These are phyloP conservation scores for Colletotrichum horii DNA, from an alignment of 2,329 filamentous ascomycete genomes.

Conservation along the genomic window DNA sequence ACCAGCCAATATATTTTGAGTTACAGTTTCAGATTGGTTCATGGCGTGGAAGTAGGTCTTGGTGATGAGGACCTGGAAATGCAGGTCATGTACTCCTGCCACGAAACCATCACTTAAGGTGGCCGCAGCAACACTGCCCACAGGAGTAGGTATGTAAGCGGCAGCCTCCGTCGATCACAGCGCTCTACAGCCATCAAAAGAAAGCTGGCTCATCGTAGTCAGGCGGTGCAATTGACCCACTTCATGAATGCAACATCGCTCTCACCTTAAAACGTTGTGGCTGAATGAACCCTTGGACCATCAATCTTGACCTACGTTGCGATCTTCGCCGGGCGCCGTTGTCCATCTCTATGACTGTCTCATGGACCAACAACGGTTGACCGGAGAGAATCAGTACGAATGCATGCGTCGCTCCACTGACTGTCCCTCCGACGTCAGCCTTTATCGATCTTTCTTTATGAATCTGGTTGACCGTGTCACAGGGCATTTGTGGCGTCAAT, in stretches of 20 bases:
- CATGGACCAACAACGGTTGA: neutral
- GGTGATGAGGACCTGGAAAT: too few species aligned
- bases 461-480: neutral
- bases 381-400: neutral
- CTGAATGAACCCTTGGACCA: fast-evolving
- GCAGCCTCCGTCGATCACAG: neutral
- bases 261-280: fast-evolving
- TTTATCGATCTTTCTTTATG: neutral
- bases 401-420: neutral
- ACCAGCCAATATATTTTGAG: too few species aligned
- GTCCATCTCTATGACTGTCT: neutral
- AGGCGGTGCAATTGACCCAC: neutral
- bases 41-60: too few species aligned
- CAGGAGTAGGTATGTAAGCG: too few species aligned
- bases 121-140: neutral
- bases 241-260: neutral
- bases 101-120: too few species aligned
- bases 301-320: neutral
- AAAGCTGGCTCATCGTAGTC: neutral
- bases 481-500: neutral
- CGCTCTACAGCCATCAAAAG: neutral
- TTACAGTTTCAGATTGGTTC: too few species aligned
- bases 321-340: neutral
- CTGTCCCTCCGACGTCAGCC: neutral
- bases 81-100: too few species aligned